These are phyloP conservation scores for Hypoxylon lenormandii DNA, from an alignment of 495 filamentous ascomycete genomes.

Conservation along the genomic window DNA sequence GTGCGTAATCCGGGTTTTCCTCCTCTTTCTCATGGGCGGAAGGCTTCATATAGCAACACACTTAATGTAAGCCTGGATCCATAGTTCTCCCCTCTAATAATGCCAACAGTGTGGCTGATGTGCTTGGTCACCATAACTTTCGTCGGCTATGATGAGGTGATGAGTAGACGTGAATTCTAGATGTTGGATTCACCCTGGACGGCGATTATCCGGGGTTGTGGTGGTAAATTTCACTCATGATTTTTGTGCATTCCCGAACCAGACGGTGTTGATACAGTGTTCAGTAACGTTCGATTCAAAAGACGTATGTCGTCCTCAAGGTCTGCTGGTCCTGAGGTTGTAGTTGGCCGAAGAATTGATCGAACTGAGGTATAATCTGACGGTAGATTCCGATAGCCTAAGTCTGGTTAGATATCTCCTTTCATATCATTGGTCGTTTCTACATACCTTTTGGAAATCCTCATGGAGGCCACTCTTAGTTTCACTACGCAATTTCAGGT, in stretches of 20 bases:
- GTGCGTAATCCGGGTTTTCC: conserved; percentile 14
- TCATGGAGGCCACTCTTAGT: conserved; percentile 62
- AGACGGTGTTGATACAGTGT: background rate
- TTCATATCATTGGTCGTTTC: background rate
- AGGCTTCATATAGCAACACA: conserved; percentile 24
- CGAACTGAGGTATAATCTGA: conserved; percentile 85
- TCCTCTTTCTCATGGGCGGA: conserved; percentile 21
- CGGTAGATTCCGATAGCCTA: conserved; percentile 86
- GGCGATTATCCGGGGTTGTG: conserved; percentile 1
- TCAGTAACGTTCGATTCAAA: conserved; percentile 26
- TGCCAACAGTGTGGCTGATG: conserved; percentile 16
- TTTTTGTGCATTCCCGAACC: conserved; percentile 5
- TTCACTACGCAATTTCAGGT: conserved; percentile 61
- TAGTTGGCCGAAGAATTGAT: conserved; percentile 78
- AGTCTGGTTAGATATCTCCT: conserved; percentile 27
- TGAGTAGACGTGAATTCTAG: conserved; percentile 11
- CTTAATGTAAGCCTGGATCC: conserved; percentile 23
- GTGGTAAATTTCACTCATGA: conserved; percentile 1
- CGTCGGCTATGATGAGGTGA: conserved; percentile 11
- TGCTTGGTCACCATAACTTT: conserved; percentile 12
- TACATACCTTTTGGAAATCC: conserved; percentile 59
- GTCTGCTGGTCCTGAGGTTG: conserved; percentile 71
- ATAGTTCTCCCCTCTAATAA: conserved; percentile 2
- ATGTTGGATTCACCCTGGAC: conserved; percentile 10
- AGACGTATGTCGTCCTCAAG: conserved; percentile 49